Percentiles rank a stretch among this genome's conserved stretches.
phyloP scores from a whole-genome alignment of 2,329 filamentous ascomycete genomes.

The Apiospora marii region DNA sequence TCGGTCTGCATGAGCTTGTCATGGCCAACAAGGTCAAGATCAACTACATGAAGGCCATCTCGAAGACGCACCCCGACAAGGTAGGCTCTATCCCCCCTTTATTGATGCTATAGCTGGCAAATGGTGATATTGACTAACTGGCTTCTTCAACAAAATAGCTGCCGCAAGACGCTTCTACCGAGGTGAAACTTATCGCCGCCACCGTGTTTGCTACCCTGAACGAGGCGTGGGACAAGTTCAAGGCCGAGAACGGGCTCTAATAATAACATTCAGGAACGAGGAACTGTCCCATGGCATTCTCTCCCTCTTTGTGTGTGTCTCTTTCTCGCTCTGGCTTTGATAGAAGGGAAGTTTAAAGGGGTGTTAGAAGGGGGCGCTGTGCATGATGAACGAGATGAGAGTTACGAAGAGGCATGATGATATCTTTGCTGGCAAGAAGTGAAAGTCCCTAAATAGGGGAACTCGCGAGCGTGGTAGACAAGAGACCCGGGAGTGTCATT shows the following conservation, averaged over 20 bases:
- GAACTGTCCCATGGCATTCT: neutral
- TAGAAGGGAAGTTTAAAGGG: neutral
- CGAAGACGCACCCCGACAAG: conserved; percentile 98
- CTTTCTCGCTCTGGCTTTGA: neutral
- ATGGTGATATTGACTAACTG: conserved; percentile 29
- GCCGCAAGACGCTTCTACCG: conserved; percentile 69
- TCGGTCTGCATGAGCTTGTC: conserved; percentile 91
- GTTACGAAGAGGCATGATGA: conserved; percentile 15
- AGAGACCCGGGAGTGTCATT: neutral
- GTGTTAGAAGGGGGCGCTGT: neutral
- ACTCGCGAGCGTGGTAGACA: neutral
- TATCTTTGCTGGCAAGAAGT: neutral
- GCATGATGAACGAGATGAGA: conserved; percentile 10
- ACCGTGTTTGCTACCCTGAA: conserved; percentile 74
- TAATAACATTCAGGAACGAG: neutral
- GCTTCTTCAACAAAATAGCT: conserved; percentile 52
- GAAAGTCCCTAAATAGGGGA: neutral
- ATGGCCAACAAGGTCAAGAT: conserved; percentile 97
- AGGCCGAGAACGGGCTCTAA: conserved; percentile 71
- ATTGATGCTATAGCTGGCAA: neutral
- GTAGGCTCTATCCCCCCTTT: conserved; percentile 58
- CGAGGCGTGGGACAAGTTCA: conserved; percentile 78
- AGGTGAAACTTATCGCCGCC: conserved; percentile 71
- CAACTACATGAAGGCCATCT: conserved; percentile 98
- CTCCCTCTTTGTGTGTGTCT: too few species aligned